Evolutionary conservation across 371 early-diverging fungal species (phyloP), one percentile per base, ranked within the genome.

Genomic region (Mucor indicus): DNA sequence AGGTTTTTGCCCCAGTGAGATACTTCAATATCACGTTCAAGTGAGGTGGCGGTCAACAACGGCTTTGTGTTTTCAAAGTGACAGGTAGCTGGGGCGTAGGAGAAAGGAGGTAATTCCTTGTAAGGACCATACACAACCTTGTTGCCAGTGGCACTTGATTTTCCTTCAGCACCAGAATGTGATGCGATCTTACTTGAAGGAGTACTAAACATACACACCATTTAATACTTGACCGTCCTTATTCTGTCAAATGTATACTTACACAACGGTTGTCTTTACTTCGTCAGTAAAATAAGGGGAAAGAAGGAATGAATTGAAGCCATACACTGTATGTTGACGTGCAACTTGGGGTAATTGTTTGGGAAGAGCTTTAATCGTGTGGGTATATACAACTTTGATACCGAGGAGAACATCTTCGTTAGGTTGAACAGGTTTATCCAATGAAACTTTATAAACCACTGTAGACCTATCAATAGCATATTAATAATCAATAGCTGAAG

Each of bases 1-100:
- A 95, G 60, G 48, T 87, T 87, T 41, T 78, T 75, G 23, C 86
- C 89, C 90, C 91, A 91, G 57, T 94, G 94, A 53, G 91, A 89
- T 24, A 97, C 68, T 59, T 90, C 84, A 21, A 95, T 57, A 42
- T 92, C 88, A 32, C 92, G 83, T 23, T 68, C 60, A 31, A 87
- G 70, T 2, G 64, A 62, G 40, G 79, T 75, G 1, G 86, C 83
- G 13, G 86, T 85, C 1, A 93, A 57, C 20, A 89, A 64, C 24
- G 89, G 77, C 15, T 79, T 71, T 17, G 63, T 54, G 44, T 86
- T 72, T 49, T 77, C 82, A 65, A 83, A 96, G 57, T 89, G 90
- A 27, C 57, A 39, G 3, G 55, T 54, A 4, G 72, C 53, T 10
- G 41, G 13, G 11, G 93, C 73, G 35, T 73, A 75, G 11, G 87